phyloP scores from a whole-genome alignment of 225 moss, liverwort and hornwort genomes.

The Pleurozium schreberi region DNA sequence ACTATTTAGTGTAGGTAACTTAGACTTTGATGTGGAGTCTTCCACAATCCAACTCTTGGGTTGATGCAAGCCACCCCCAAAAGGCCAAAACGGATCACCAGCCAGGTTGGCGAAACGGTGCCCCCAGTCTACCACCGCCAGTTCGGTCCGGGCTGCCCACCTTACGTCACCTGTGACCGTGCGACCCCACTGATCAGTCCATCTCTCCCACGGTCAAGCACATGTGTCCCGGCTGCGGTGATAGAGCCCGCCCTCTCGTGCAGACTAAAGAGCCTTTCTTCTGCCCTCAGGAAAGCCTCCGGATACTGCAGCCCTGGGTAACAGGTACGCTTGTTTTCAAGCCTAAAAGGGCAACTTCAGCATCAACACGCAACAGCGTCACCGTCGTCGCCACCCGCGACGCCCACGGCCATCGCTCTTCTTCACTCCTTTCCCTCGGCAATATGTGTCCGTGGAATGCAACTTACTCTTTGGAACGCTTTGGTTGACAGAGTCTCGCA shows the following conservation, averaged over 20 bases:
- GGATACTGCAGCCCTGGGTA: background rate
- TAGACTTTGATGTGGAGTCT: background rate
- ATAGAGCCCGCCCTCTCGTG: background rate
- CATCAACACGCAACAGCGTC: background rate
- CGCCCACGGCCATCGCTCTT: background rate
- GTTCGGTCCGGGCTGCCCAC: background rate
- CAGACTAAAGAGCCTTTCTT: background rate
- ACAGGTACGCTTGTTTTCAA: background rate
- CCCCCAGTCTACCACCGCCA: background rate
- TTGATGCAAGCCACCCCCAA: background rate
- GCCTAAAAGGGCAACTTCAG: constrained; percentile 5
- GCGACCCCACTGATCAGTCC: background rate
- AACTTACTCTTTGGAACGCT: background rate
- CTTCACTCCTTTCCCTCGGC: background rate
- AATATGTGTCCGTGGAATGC: background rate
- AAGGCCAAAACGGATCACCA: background rate
- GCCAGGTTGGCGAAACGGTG: background rate
- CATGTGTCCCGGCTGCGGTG: background rate
- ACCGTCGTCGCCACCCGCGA: background rate
- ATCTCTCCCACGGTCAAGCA: background rate
- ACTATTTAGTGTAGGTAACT: too few relatives aligned
- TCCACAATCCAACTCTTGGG: background rate
- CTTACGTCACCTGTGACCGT: background rate
- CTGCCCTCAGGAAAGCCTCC: background rate
- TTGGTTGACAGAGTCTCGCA: background rate